These are phyloP conservation scores for Scheffersomyces quercinus DNA, from an alignment of 1,139 yeast species.

Conservation along the genomic window DNA sequence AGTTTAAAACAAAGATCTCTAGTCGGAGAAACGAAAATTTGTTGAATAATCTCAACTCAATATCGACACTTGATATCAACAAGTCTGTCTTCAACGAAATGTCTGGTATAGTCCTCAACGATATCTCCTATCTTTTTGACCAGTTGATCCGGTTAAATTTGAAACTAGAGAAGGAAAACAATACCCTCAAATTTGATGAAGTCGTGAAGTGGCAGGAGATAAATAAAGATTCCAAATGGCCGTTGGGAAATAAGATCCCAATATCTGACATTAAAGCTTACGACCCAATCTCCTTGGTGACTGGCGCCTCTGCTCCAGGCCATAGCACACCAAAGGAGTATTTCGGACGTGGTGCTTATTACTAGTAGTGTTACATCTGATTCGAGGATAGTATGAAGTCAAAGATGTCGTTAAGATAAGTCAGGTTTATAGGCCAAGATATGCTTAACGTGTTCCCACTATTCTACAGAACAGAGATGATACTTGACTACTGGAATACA, in stretches of 20 bases:
- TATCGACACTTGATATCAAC: slow-evolving; percentile 37
- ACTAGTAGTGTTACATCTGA: neutral
- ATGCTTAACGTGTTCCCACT: no score
- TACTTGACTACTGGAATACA: no score
- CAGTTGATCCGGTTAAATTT: slow-evolving; percentile 38
- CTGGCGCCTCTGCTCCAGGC: neutral
- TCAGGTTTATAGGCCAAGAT: no score
- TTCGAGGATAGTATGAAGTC: no score
- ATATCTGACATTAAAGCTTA: slow-evolving; percentile 13
- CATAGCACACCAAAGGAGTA: slow-evolving; percentile 1
- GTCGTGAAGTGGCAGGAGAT: slow-evolving; percentile 41
- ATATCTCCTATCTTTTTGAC: slow-evolving; percentile 40
- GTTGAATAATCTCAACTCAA: slow-evolving; percentile 34
- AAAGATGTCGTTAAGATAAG: no score
- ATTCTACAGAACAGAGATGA: no score
- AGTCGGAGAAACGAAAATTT: slow-evolving; percentile 32
- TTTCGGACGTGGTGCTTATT: slow-evolving; percentile 4
- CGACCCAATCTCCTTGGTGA: slow-evolving; percentile 5
- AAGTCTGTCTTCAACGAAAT: slow-evolving; percentile 35
- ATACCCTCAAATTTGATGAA: slow-evolving; percentile 39
- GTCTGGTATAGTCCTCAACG: slow-evolving; percentile 40
- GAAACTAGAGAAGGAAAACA: slow-evolving; percentile 45
- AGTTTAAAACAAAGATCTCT: slow-evolving; percentile 28
- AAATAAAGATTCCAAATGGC: slow-evolving; percentile 46
- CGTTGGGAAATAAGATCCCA: slow-evolving; percentile 44